phyloP scores from a whole-genome alignment of 2,329 filamentous ascomycete species.

The Boeremia exigua region DNA sequence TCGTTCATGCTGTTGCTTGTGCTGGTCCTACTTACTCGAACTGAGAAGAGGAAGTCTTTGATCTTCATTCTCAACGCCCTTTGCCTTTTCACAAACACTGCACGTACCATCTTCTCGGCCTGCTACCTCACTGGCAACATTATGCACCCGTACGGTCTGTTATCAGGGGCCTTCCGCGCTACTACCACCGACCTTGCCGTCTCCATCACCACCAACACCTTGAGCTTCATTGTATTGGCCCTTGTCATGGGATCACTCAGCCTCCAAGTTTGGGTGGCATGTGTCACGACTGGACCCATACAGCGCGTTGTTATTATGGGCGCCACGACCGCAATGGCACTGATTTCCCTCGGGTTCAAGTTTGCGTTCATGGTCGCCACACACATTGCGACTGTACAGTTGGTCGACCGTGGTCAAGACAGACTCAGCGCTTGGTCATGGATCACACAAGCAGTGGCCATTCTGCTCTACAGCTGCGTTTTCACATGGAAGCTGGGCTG shows the following conservation, averaged over 20 bases:
- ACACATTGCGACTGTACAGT: constrained; percentile 47
- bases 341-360: constrained; percentile 61
- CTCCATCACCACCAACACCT: constrained; percentile 56
- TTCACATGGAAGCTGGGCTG: constrained; percentile 67
- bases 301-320: constrained; percentile 56
- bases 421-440: constrained; percentile 48
- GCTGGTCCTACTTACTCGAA: constrained; percentile 70
- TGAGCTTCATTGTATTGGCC: constrained; percentile 60
- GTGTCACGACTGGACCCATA: constrained; percentile 54
- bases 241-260: constrained; percentile 66
- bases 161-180: constrained; percentile 59
- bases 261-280: constrained; percentile 69
- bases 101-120: constrained; percentile 64
- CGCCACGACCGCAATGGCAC: constrained; percentile 57
- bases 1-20: constrained; percentile 69
- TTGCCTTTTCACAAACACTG: constrained; percentile 65
- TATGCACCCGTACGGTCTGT: constrained; percentile 65
- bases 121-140: constrained; percentile 68
- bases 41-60: constrained; percentile 66
- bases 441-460: constrained; percentile 61
- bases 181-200: constrained; percentile 52
- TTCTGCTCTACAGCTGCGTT: constrained; percentile 67
- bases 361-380: constrained; percentile 60
- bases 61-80: constrained; percentile 71
- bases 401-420: constrained; percentile 32